Evolutionary conservation across 208 protist genomes (phyloP), one percentile per base, ranked within the genome.

Genomic region (Trypanosoma platydactyli): DNA sequence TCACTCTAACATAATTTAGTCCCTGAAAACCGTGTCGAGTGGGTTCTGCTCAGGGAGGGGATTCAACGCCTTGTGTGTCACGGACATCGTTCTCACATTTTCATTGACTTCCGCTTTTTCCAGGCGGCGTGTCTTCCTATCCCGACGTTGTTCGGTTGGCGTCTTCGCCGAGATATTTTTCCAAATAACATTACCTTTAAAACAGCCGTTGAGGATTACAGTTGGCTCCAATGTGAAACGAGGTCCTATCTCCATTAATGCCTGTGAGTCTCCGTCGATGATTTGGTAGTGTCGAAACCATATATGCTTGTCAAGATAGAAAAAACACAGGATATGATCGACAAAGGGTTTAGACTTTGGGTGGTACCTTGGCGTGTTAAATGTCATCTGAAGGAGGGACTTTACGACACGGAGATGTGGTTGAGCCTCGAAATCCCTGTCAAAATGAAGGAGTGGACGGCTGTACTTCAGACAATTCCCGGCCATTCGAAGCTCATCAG

Each of bases 211-310:
- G 60, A 99, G 88, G 69, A 99, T 98, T 44, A 86, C 80, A 12
- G 98, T 89, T 24, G 96, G 92, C 53, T 98, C 75, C 20, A 99
- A 77, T 30, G 92, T 91, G 74, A 99, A 98, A 64, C 98, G 89
- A 11, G 98, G 98, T 3, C 98, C 98, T 68, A 99, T 98, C 79
- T 99, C 98, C 51, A 98, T 80, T 45, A 99, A 81, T 59, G 84
- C 74, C 63, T 66, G 75, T 33, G 82, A 77, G 46, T 77, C 77
- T 20, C 71, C 81, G 44, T 71, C 46, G 18, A 79, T 68, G 38
- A 99, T 98, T 81, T 99, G 98, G 73, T 99, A 99, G 80, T 99
- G 96, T 52, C 98, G 88, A 64, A 99, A 98, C 98, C 97, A 99
- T 59, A 99, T 98, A 62, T 95, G 92, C 40, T 85, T 72, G 68